These are phyloP conservation scores for Citrus mangshanensis DNA, from an alignment of 345 rosid genomes.

Conservation along the genomic window DNA sequence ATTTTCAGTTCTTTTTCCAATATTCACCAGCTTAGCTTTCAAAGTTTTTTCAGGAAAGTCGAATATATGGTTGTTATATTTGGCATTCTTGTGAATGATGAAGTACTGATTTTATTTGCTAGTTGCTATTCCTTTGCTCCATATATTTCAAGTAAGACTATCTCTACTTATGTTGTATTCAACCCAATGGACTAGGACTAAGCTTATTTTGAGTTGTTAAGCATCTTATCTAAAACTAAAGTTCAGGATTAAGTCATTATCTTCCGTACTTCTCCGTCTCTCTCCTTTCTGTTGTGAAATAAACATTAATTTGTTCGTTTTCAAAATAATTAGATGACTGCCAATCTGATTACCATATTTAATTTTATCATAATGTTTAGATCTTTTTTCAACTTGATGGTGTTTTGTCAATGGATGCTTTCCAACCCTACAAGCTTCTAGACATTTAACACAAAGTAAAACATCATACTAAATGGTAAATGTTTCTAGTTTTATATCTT, in stretches of 20 bases:
- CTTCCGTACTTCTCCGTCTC: neutral
- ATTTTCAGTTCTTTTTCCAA: neutral
- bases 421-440: neutral
- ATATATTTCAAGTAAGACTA: neutral
- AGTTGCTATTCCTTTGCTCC: neutral
- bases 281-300: neutral
- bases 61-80: neutral
- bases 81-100: neutral
- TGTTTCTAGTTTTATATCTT: neutral
- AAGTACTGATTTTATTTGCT: neutral
- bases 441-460: neutral
- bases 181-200: neutral
- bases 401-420: neutral
- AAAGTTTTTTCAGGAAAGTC: neutral
- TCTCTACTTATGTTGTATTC: neutral
- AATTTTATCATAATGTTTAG: neutral
- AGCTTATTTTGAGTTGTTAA: neutral
- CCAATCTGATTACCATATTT: neutral
- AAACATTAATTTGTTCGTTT: neutral
- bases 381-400: neutral
- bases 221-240: neutral
- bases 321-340: neutral
- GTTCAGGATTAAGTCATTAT: neutral
- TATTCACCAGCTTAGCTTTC: neutral
- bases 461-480: neutral